Percentiles rank a stretch among this genome's conserved stretches.
Conservation (phyloP, 345 rosid species). For the Gossypium thurberi region DNA sequence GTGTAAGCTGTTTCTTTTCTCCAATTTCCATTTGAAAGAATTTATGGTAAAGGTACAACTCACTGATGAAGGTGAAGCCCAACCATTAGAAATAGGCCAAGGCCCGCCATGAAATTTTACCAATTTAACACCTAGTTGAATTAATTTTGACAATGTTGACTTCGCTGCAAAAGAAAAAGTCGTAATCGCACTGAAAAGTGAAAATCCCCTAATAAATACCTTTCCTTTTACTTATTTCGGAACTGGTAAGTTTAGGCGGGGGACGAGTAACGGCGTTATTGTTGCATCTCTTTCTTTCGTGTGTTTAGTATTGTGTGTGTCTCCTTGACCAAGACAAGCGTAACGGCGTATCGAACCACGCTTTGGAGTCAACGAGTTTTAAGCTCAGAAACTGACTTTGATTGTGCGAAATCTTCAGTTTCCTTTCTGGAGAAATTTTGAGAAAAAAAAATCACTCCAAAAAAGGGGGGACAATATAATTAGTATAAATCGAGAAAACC, state of each 20-base stretch:
- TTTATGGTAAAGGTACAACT: too few species aligned
- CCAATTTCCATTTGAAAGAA: too few species aligned
- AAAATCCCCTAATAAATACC: too few species aligned
- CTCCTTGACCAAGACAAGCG: background rate
- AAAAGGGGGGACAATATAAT: background rate
- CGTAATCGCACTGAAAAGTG: too few species aligned
- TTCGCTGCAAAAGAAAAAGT: background rate
- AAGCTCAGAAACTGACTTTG: background rate
- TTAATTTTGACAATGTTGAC: background rate
- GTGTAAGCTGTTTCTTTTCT: too few species aligned
- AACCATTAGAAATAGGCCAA: background rate
- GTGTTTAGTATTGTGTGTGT: background rate
- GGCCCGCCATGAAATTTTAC: background rate
- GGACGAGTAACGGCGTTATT: background rate
- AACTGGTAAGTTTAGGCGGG: background rate
- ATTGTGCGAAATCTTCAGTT: background rate
- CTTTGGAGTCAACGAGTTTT: background rate
- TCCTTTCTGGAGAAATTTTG: background rate
- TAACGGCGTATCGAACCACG: background rate
- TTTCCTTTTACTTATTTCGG: too few species aligned
- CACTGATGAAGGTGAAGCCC: too few species aligned
- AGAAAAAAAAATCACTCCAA: too few species aligned
- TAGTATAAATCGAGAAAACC: background rate
- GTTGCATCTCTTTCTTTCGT: background rate
- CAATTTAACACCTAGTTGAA: background rate